Base-by-base conservation (phyloP, 306 rosid genomes). In the Alnus glutinosa region DNA sequence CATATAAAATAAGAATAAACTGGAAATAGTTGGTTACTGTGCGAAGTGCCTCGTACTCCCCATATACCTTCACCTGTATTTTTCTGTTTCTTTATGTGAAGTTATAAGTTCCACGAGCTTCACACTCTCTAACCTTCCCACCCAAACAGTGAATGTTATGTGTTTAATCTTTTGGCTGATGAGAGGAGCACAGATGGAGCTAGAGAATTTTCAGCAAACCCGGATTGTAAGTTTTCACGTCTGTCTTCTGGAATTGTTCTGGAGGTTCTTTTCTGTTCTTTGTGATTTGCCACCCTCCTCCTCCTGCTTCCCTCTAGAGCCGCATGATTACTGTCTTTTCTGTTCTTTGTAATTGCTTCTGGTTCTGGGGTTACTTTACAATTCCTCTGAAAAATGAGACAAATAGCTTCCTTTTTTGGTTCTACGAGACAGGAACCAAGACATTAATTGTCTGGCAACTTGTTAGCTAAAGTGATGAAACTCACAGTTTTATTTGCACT, bases 401-500 rank as follows among this genome's bases (percentile, higher is more conserved):
- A 51, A 14, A 1, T 10, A 13, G 55, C 28, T 1, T 42, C 47
- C 42, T 42, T 30, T 36, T 69, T n/a, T 15, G 15, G n/a, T 32
- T 28, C 30, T 51, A 8, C 1, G 58, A 36, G 39, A 48, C 3
- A 28, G 18, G 2, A 57, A 57, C 5, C 12, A 23, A 23, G 32
- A 58, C 64, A 23, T 23, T 58, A 23, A 23, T 58, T 58, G 4
- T 58, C 14, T 23, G 28, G 66, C 34, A 58, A 59, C 39, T 59
- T 37, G 46, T 18, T 64, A 7, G n/a, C 19, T 39, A 6, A 39
- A 18, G 50, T 57, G 2, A 39, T n/a, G 78, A 34, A 78, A 78
- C 54, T 86, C 89, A 86, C 92, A 80, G 79, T 86, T 80, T 78
- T 78, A 71, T 18, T 77, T 37, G 16, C 42, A 19, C 44, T 58